Evolutionary conservation across 805 yeast species (phyloP), one percentile per base, ranked within the genome.

Genomic region (Hanseniaspora vineae): DNA sequence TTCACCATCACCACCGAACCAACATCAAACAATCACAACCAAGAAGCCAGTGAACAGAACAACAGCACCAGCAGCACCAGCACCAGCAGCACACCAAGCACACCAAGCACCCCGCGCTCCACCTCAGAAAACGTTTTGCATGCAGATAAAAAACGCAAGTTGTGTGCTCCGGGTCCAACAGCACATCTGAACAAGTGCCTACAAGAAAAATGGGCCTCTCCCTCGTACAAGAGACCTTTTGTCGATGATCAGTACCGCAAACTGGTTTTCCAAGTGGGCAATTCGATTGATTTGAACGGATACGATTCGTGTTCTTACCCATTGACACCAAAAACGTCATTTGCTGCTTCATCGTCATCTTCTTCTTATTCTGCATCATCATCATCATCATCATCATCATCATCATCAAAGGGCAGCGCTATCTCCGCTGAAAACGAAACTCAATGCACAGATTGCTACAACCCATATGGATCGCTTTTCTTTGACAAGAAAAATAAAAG

Each of bases 191-290:
- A 23, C 4, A 23, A 23, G 29, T 23, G 29, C 29, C 8, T 23
- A 8, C 29, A 23, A 23, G 39, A 20, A 44, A 45, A 31, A 35
- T 57, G 53, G 58, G 49, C 39, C 31, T 45, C 52, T 11, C 53
- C 67, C 1, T 55, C 57, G 43, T 77, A 73, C 58, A 65, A 67
- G 31, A 65, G 82, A 44, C 79, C 78, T 1, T 72, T 55, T 53
- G 60, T 69, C 6, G 80, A 76, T 55, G 58, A 51, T 2, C 37
- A 31, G 44, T 44, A 52, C 35, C 58, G 80, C 35, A 67, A 63
- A 14, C 55, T 77, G 50, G 52, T 71, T 0, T 52, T 76, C 18
- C 78, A 77, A 53, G 54, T 45, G 10, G 50, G 47, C 13, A 48
- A 48, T 23, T 44, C 46, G 2, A 13, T 33, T 6, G 42, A 35